Base-by-base conservation (phyloP, 2,329 filamentous ascomycete genomes). In the Pseudonectria foliicola region DNA sequence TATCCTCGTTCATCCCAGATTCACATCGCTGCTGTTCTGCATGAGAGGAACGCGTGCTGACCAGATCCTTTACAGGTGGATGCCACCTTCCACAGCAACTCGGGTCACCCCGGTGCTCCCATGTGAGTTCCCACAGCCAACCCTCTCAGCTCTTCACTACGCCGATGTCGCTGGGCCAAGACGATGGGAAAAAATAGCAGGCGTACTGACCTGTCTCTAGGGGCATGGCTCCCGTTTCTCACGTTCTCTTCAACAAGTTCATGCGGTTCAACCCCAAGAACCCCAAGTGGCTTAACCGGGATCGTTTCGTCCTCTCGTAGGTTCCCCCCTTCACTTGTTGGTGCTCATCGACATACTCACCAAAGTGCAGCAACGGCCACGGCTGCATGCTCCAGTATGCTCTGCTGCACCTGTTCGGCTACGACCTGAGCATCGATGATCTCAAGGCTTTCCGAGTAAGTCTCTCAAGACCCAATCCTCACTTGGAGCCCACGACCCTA, bases 201-300 rank as follows among this genome's bases (percentile, higher is more conserved):
- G 5, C 21, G 29, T 45, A 52, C 60, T 68, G 49, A 68, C 33
- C 46, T 12, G 21, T 31, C 13, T 31, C 44, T 43, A 80, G 76
- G 77, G 77, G 77, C 62, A 78, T 96, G 86, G 92, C 92, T 59
- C 90, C 92, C 45, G 80, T 89, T 59, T 82, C 92, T 66, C 92
- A 96, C 76, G 87, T 96, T 58, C 80, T 98, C 49, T 98, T 86
- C 74, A 94, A 95, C 80, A 93, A 92, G 68, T 93, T 95, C 77
- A 87, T 98, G 87, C 93, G 71, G 65, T 98, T 95, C 79, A 98
- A 96, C 82, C 92, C 92, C 57, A 93, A 95, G 82, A 95, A 95
- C 79, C 86, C 92, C 55, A 75, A 87, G 49, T 98, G 89, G 89
- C 59, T 92, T 56, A 96, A 96, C 80, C 83, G 92, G 60, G 92